phyloP scores from a whole-genome alignment of 257 asterid species.

The Coffea eugenioides region DNA sequence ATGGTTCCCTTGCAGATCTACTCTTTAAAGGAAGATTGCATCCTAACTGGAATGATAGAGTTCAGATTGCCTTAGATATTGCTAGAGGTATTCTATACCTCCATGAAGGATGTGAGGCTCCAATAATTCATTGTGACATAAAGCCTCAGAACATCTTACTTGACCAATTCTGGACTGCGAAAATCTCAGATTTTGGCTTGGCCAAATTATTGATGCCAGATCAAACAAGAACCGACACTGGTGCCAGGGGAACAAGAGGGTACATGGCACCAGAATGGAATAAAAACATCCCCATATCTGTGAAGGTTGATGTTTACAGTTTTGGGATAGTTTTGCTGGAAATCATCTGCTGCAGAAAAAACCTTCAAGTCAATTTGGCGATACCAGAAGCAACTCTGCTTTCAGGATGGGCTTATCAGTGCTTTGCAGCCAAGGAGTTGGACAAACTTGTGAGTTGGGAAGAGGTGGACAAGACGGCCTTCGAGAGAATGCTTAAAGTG shows the following conservation, averaged over 20 bases:
- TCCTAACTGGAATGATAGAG: slow-evolving; percentile 19
- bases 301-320: slow-evolving; percentile 30
- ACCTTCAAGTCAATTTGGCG: slow-evolving; percentile 10
- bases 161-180: slow-evolving; percentile 22
- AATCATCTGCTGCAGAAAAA: slow-evolving; percentile 24
- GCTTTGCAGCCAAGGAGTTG: slow-evolving; percentile 12
- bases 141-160: slow-evolving; percentile 12
- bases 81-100: slow-evolving; percentile 31
- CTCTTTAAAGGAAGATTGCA: slow-evolving; percentile 11
- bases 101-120: slow-evolving; percentile 33
- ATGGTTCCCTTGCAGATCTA: slow-evolving; percentile 25
- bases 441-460: slow-evolving; percentile 18
- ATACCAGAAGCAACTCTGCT: slow-evolving; percentile 24
- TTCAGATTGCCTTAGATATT: slow-evolving; percentile 23
- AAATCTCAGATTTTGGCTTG: slow-evolving; percentile 27
- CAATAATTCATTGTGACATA: slow-evolving; percentile 24
- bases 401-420: slow-evolving; percentile 24
- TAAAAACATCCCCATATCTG: slow-evolving; percentile 15
- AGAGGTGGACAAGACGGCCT: slow-evolving; percentile 19
- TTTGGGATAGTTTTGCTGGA: slow-evolving; percentile 29
- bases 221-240: slow-evolving; percentile 29
- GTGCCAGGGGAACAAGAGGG: slow-evolving; percentile 28
- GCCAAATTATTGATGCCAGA: slow-evolving; percentile 30
- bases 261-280: slow-evolving; percentile 37
- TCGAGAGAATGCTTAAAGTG: slow-evolving; percentile 24